Base-by-base conservation (phyloP, 2,329 filamentous ascomycete species). In the Coniella lustricola region DNA sequence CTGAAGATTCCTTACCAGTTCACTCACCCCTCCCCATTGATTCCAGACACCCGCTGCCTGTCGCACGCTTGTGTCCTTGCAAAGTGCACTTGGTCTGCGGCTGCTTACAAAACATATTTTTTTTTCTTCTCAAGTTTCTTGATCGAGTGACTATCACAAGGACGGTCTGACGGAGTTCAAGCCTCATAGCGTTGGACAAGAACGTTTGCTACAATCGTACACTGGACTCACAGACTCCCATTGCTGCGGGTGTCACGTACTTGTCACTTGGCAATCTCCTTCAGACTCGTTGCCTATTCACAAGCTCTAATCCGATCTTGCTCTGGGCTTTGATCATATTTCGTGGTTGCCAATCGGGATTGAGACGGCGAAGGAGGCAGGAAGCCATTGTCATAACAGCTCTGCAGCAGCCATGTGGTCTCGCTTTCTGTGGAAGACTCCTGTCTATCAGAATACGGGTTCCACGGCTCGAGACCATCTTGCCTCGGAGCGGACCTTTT, bases 401-500 rank as follows among this genome's bases (percentile, higher is more conserved):
- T 18, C 22, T 31, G 10, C 18, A 14, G 34, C 9, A n/a, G 25
- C 8, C 3, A 54, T 54, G 49, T 31, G 51, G 5, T 54, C 49
- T 12, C 52, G 52, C 12, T 45, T 51, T 18, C 37, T 44, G 7
- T 54, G 49, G 52, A 51, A 44, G 39, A 56, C 59, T n/a, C 60
- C 60, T 3, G 18, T 58, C 33, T 62, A 60, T 57, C 62, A 67
- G 48, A 75, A 76, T 60, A 73, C 69, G 8, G 73, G 73, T 48
- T 73, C 67, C 12, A 64, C 71, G 22, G 72, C 73, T 9, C 69
- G 72, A 36, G 75, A 78, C 56, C 71, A 77, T 50, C 72, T 77
- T 31, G 75, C 75, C 17, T 71, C 70, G 38, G 75, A 78, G 57
- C 69, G 74, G 10, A 78, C 71, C 2, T 75, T 74, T 55, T 67